A percentile compares a stretch with the other conserved stretches of the same genome.
Evolutionary conservation across 1,284 basidiomycete genomes (phyloP).

Genomic region (Neolentinus lepideus): DNA sequence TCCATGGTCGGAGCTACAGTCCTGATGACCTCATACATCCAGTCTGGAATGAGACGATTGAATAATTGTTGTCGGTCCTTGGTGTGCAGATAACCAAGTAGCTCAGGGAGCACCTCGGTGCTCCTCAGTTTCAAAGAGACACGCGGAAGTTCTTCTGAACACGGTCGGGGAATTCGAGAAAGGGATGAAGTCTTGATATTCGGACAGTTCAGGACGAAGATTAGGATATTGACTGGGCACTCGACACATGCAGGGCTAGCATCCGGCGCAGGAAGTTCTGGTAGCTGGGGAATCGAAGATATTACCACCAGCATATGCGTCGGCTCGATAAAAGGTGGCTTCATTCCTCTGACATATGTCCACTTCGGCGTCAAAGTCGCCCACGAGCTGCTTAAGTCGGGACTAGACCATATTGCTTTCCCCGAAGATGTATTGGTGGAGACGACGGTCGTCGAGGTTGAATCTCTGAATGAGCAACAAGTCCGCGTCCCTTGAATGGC

Average conservation of each 20-base stretch:
- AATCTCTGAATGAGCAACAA: too few relatives aligned
- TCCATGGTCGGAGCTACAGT: too few relatives aligned
- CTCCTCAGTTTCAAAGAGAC: slow-evolving; percentile 25
- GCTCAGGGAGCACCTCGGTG: slow-evolving; percentile 26
- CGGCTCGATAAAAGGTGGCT: slow-evolving; percentile 18
- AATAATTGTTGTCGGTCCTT: slow-evolving; percentile 30
- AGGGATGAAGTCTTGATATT: slow-evolving; percentile 16
- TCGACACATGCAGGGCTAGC: slow-evolving; percentile 14
- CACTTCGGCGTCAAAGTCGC: too few relatives aligned
- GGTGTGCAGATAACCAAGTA: slow-evolving; percentile 31
- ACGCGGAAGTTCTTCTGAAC: slow-evolving; percentile 25
- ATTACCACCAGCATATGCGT: slow-evolving; percentile 28
- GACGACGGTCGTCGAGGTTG: too few relatives aligned
- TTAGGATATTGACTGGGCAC: slow-evolving; percentile 29
- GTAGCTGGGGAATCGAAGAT: slow-evolving; percentile 11
- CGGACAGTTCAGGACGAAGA: slow-evolving; percentile 28
- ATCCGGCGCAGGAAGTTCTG: slow-evolving; percentile 6
- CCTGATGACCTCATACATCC: slow-evolving; percentile 26
- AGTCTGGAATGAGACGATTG: slow-evolving; percentile 27
- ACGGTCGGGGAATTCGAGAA: slow-evolving; percentile 16
- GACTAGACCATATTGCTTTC: too few relatives aligned
- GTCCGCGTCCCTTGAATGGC: too few relatives aligned
- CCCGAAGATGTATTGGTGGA: too few relatives aligned
- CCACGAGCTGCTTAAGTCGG: too few relatives aligned
- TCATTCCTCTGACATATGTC: too few relatives aligned